These are phyloP conservation scores for Aegle marmelos DNA, from an alignment of 345 rosid genomes.

Conservation along the genomic window DNA sequence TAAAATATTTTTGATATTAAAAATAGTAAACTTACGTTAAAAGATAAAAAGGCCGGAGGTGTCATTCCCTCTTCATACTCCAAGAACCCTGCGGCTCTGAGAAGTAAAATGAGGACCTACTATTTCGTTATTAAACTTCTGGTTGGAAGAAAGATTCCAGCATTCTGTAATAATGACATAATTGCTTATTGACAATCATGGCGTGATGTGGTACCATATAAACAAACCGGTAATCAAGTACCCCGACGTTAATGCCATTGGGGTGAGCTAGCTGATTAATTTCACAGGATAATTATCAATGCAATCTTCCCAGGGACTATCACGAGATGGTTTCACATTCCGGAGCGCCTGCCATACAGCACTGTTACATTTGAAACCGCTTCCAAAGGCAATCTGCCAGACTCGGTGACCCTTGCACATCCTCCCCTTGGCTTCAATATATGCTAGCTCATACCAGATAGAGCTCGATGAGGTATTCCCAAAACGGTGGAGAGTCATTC, in stretches of 20 bases:
- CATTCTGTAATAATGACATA: background rate
- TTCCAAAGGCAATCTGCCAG: conserved; percentile 61
- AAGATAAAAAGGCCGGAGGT: too few relatives aligned
- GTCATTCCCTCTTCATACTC: too few relatives aligned
- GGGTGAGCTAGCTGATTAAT: conserved; percentile 24
- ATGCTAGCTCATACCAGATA: conserved; percentile 52
- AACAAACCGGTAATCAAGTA: background rate
- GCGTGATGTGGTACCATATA: background rate
- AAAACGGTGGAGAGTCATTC: conserved; percentile 58
- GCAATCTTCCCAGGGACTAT: conserved; percentile 40
- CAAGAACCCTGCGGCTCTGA: background rate
- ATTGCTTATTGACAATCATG: background rate
- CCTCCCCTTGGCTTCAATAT: conserved; percentile 51
- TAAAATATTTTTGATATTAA: too few relatives aligned
- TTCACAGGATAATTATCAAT: conserved; percentile 42
- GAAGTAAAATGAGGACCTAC: background rate
- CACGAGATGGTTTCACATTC: conserved; percentile 33
- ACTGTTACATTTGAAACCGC: conserved; percentile 56
- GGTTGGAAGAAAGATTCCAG: background rate
- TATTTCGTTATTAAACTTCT: background rate
- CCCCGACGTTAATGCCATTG: background rate
- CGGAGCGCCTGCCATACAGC: conserved; percentile 42
- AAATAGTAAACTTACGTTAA: too few relatives aligned
- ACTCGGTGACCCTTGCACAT: conserved; percentile 39
- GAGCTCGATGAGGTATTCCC: conserved; percentile 65